Evolutionary conservation across 2,329 filamentous ascomycete species (phyloP), one percentile per base, ranked within the genome.

Genomic region (Epicoccum nigrum): DNA sequence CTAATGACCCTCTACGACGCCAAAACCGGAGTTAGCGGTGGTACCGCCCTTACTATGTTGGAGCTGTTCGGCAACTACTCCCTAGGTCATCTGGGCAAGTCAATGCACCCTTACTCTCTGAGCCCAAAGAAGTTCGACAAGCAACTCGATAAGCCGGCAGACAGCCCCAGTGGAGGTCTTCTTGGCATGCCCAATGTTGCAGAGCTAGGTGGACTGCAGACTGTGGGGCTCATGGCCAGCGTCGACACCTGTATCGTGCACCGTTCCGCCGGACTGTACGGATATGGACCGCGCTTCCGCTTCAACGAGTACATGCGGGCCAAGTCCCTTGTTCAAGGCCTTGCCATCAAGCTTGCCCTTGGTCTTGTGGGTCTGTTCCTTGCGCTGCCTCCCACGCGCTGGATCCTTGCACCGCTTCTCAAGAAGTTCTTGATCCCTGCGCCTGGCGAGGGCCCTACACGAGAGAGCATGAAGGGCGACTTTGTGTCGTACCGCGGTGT

Each of bases 11-110:
- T 85, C 17, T 79, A 84, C 60, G 79, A 81, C 19, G 55, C 83
- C 45, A 84, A 83, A 67, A 53, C 47, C 7, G 63, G 64, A 9
- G 39, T 64, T 38, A 84, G 81, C 45, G 84, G 84, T 21, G 84
- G 84, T 28, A 86, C 77, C 5, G 73, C 92, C 4, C 79, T 83
- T 27, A 92, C 90, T 0, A 76, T 86, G 4, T 71, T 97, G 12
- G 81, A 76, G 25, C 66, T 83, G 7, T 77, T 84, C 55, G 78
- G 78, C 51, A 60, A 75, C 58, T 77, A 80, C 71, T 60, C 67
- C 59, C 68, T 80, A 6, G 67, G 64, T n/a, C 73, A 83, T 25
- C 59, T 86, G 4, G 67, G 69, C 15, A 77, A 77, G 48, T 67
- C 76, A 23, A 74, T 77, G 67, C 73, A 77, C 38, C 82, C 81